Base-by-base conservation (phyloP, 768 basidiomycete genomes). In the Sporobolomyces pararoseus region DNA sequence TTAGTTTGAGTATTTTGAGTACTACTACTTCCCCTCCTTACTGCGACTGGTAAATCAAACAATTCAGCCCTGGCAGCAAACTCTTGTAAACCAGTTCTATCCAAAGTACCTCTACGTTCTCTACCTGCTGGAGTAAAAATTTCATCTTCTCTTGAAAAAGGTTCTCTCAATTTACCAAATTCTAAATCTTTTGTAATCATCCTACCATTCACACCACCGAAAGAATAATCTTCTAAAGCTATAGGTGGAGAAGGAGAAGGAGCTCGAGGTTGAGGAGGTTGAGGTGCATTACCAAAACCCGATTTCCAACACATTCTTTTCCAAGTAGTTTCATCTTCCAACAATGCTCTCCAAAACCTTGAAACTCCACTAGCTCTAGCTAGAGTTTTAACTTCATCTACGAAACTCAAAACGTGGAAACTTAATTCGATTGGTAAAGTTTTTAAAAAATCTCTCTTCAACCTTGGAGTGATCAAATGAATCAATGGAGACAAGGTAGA, bases 261-360 rank as follows among this genome's bases (percentile, higher is more conserved):
- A 32, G 27, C 21, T 27, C 32, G 59, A 9, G 39, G 9, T 13
- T 17, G 3, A 2, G 58, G 59, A 4, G 59, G 59, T 4, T 21
- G 17, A 17, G 59, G 51, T 27, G 42, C 51, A 46, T 70, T 54
- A 13, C 75, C 78, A 63, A 82, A 89, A 9, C 83, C 83, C 77
- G 86, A 84, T 23, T 81, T 75, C 16, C 81, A 78, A 76, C 88
- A 91, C 85, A 95, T 85, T 16, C 82, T 75, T 78, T 85, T 86
- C 94, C 93, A 97, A 16, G 90, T 82, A 71, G 82, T 83, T 72
- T 94, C 90, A 75, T 92, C 91, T 52, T 83, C 80, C 10, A 87
- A 82, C 9, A 96, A 83, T 21, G 78, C 80, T 19, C 83, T 80
- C 94, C 94, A 97, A 57, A 83, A 82, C 62, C 82, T 81, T 74